Base-by-base conservation (phyloP, 192 early-diverging fungal species). In the Gamsiella multidivaricata region DNA sequence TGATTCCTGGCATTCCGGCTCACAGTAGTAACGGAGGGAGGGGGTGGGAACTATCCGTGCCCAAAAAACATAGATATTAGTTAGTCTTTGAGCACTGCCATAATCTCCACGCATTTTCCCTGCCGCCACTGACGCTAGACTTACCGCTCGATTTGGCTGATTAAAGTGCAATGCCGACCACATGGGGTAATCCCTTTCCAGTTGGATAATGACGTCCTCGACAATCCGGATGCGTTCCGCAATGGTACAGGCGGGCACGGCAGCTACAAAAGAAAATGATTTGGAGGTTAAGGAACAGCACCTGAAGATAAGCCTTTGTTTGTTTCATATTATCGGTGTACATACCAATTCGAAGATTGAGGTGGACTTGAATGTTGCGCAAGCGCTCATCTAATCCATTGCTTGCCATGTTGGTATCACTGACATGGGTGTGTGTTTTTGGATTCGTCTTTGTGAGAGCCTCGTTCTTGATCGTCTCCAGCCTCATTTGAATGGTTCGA, bases 81-180 rank as follows among this genome's bases (percentile, higher is more conserved):
- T n/a, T n/a, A n/a, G n/a, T n/a, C n/a, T n/a, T n/a, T n/a, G n/a
- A n/a, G n/a, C n/a, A n/a, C n/a, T 63, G 22, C 26, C 18, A 52
- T 49, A 47, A 7, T 20, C 11, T 1, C 29, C 17, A 14, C 37
- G 41, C 23, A 8, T n/a, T 61, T 22, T 33, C 3, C 43, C 29
- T 26, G 58, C 1, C 17, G 18, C 10, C 49, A 9, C 12, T 33
- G 18, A n/a, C 33, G n/a, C n/a, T 11, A 43, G 59, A 52, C 70
- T 22, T 65, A 89, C 53, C 55, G 78, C 55, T n/a, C 84, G 79
- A 60, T 89, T 86, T 1, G 90, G 90, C 60, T 92, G 90, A 49
- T 93, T 88, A 65, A 95, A 96, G 58, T 94, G 86, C 41, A 91
- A 64, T 0, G 93, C 89, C 5, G 93, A 86, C 93, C 93, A 95